Evolutionary conservation across 257 asterid genomes (phyloP), one percentile per base, ranked within the genome.

Genomic region (Solanum commersonii): DNA sequence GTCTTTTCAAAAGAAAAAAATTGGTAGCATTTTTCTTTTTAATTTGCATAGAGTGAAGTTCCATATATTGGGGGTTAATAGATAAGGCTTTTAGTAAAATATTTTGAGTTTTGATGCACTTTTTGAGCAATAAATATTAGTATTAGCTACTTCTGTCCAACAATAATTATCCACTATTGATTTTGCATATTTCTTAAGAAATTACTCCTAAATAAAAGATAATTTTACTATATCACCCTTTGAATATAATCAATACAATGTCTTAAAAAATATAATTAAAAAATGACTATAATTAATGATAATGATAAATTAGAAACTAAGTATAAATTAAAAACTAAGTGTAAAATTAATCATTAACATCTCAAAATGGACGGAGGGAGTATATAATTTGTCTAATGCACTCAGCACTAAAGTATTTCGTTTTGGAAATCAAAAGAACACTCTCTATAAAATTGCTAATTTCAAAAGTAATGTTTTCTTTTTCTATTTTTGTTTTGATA

Each of bases 101-200:
- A 34, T 74, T 59, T 25, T n/a, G 44, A 49, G 40, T 56, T 72
- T 87, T 49, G 85, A 76, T 33, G 65, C 91, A 90, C 85, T 90
- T 56, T 84, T 79, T 90, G 87, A 44, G 8, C 52, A 10, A 13
- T 74, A 11, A 74, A 74, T 52, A 18, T 52, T 52, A 16, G 9
- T 16, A 49, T 49, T 15, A 49, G 9, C 0, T 49, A 49, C 60
- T 49, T 49, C 9, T 34, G 7, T 49, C 18, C 16, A 12, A 44
- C 52, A 44, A 44, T 44, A 44, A 0, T 38, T 44, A 44, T 44
- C 0, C 6, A 42, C 49, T 3, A 42, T 42, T 42, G 5, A 42
- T 12, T 42, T 40, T 8, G 1, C 42, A 38, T 3, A 8, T 2
- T 38, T 38, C 42, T 1, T 38, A 38, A 38, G 42, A 38, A 40